Conservation (phyloP, 129 eudicot genomes). For the Lonicera japonica region DNA sequence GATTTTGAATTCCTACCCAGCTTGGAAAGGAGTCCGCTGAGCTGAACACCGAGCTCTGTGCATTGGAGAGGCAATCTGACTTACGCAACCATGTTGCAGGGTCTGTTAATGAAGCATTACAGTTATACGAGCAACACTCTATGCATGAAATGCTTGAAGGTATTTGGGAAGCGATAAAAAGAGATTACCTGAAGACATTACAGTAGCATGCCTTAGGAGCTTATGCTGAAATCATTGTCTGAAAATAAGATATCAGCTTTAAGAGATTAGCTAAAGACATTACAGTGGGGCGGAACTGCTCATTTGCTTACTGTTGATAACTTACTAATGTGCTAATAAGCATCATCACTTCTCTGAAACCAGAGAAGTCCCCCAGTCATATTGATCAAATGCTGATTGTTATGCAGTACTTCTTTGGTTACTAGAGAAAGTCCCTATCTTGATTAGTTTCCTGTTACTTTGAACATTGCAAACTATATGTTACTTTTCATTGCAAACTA, state of each 20-base stretch:
- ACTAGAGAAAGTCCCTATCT: too few species aligned
- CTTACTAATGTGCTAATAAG: background rate
- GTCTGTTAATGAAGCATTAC: slow-evolving; percentile 47
- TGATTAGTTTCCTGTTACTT: too few species aligned
- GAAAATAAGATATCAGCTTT: background rate
- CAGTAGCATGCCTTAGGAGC: background rate
- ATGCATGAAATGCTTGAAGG: slow-evolving; percentile 44
- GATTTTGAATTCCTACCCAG: slow-evolving; percentile 14
- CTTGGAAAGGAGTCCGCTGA: slow-evolving; percentile 62
- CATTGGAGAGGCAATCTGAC: slow-evolving; percentile 51
- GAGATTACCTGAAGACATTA: too few species aligned
- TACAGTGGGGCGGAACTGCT: background rate
- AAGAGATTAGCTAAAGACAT: background rate
- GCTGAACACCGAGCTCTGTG: slow-evolving; percentile 51
- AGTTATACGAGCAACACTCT: slow-evolving; percentile 41
- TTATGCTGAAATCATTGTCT: background rate
- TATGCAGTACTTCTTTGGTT: too few species aligned
- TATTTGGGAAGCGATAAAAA: slow-evolving; percentile 20
- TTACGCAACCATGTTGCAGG: slow-evolving; percentile 38
- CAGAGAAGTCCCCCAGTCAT: background rate
- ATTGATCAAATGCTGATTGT: too few species aligned
- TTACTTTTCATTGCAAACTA: too few species aligned
- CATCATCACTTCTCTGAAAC: background rate
- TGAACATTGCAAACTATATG: too few species aligned
- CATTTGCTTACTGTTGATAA: too few species aligned